These are phyloP conservation scores for Xylaria digitata DNA, from an alignment of 2,329 filamentous ascomycete species.

Conservation along the genomic window DNA sequence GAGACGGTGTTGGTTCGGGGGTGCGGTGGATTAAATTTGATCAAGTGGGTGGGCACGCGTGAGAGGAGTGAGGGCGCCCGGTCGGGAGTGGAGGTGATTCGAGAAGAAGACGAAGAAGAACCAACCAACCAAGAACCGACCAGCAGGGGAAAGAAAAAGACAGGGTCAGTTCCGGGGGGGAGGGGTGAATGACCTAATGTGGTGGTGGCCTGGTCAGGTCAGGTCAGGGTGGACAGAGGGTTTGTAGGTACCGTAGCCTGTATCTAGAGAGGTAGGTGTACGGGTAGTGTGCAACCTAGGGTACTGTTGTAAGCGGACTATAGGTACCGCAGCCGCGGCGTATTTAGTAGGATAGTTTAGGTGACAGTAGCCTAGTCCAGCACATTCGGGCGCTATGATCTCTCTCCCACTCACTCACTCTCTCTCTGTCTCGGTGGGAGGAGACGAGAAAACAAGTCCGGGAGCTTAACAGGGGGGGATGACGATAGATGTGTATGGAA, in stretches of 20 bases:
- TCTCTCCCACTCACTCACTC: neutral
- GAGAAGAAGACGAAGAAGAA: slow-evolving; percentile 19
- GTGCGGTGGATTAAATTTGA: slow-evolving; percentile 49
- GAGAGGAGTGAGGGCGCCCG: slow-evolving; percentile 44
- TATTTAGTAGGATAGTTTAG: neutral
- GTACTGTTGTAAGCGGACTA: neutral
- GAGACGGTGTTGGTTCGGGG: slow-evolving; percentile 50
- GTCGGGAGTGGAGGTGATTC: slow-evolving; percentile 49
- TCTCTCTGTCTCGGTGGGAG: slow-evolving; percentile 7
- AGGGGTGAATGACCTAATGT: neutral
- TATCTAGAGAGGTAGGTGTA: slow-evolving; percentile 16
- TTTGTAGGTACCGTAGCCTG: slow-evolving; percentile 10
- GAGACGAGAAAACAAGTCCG: neutral
- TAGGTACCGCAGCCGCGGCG: neutral
- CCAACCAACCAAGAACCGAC: too few relatives aligned
- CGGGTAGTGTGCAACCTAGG: too few relatives aligned
- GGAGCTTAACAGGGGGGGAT: slow-evolving; percentile 25
- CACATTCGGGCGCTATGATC: slow-evolving; percentile 7
- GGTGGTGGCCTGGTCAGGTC: slow-evolving; percentile 13
- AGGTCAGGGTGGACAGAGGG: neutral
- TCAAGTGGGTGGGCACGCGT: slow-evolving; percentile 40
- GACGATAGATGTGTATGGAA: slow-evolving; percentile 2
- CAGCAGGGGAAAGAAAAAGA: slow-evolving; percentile 2
- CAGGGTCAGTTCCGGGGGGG: slow-evolving; percentile 6
- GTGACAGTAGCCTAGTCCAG: neutral